Base-by-base conservation (phyloP, 768 basidiomycete genomes). In the Psilocybe azurescens region DNA sequence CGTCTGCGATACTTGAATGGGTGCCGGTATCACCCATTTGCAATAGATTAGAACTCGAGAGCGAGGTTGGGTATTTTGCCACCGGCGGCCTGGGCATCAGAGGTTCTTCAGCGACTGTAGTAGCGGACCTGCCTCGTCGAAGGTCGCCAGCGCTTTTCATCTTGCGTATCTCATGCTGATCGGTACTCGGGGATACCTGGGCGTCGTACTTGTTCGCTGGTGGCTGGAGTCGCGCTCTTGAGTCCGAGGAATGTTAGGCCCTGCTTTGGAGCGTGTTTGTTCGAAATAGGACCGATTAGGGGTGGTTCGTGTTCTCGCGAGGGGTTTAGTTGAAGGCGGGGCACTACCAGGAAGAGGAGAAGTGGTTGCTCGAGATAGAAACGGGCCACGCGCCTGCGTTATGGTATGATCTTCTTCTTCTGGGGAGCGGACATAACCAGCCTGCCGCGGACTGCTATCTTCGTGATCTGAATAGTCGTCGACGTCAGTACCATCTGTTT, bases 141-240 rank as follows among this genome's bases (percentile, higher is more conserved):
- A 94, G 78, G 73, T 93, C 92, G 39, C 91, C 92, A 20, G 92
- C 92, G 73, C 92, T 93, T 77, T 92, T 93, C 92, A 94, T 93
- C 72, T 86, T 89, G 62, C 91, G 86, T 48, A 92, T 72, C 70
- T 93, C 89, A 53, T 77, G 86, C 64, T 88, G 86, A 5, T 61
- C 65, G 73, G 54, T 78, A 20, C 38, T 58, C 18, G 46, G n/a
- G 0, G 47, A 58, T 18, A 11, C 10, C 24, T 49, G 33, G 1
- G 28, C 83, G 53, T 82, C 79, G 30, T 72, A 72, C 59, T 67
- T 59, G 61, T 69, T 36, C 58, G 63, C 61, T 59, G 65, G 59
- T 39, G 63, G 69, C 53, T 66, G 71, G 47, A 56, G 62, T 39
- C 62, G 65, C 39, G 58, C 67, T 57, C 32, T 69, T 32, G 62